Percentiles rank a stretch among this genome's conserved stretches.
These are phyloP conservation scores for Neurospora sp. DNA, from an alignment of 2,329 filamentous ascomycete genomes.

Conservation along the genomic window DNA sequence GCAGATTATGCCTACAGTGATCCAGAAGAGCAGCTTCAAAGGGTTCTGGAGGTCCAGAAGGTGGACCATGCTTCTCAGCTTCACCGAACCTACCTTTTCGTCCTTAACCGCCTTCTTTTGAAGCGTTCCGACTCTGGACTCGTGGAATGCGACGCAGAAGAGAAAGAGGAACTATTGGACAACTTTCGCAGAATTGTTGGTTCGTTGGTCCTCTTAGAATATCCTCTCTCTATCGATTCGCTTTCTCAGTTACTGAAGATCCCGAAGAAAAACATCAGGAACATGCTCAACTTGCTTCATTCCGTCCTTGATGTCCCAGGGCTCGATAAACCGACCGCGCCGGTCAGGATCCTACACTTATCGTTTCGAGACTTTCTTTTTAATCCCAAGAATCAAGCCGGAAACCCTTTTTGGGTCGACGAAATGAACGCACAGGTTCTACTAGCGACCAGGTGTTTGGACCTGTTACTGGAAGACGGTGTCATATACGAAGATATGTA, in stretches of 20 bases:
- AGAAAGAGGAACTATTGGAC: constrained; percentile 15
- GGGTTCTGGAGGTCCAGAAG: constrained; percentile 16
- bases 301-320: constrained; percentile 25
- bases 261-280: constrained; percentile 9
- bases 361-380: constrained; percentile 31
- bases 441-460: constrained; percentile 25
- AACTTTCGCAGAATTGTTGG: constrained; percentile 23
- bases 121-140: constrained; percentile 1
- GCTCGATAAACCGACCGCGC: constrained; percentile 5
- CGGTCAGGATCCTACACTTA: constrained; percentile 23
- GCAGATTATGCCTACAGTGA: constrained; percentile 18
- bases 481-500: constrained; percentile 7
- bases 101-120: constrained; percentile 10
- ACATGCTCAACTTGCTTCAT: constrained; percentile 21
- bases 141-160: constrained; percentile 13
- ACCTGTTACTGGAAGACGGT: constrained; percentile 19
- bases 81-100: constrained; percentile 15
- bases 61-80: constrained; percentile 6
- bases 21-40: constrained; percentile 17
- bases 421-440: constrained; percentile 22
- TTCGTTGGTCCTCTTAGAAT: constrained; percentile 21
- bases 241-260: constrained; percentile 21
- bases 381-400: constrained; percentile 17
- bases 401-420: constrained; percentile 26
- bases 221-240: constrained; percentile 20